These are phyloP conservation scores for Cryptococcus hybrid DNA, from an alignment of 1,284 basidiomycete genomes.

Conservation along the genomic window DNA sequence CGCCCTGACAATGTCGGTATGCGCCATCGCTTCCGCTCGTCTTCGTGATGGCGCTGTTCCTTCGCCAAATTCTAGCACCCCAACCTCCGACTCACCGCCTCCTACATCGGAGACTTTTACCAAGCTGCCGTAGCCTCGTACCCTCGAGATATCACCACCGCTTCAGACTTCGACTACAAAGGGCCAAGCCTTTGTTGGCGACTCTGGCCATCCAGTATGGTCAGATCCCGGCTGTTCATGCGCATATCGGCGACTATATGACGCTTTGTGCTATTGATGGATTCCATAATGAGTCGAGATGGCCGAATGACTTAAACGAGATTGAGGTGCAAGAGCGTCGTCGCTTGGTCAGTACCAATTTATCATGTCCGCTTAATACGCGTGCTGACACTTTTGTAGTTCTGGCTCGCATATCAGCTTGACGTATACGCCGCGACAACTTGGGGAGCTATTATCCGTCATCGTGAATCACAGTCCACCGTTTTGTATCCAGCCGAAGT, in stretches of 20 bases:
- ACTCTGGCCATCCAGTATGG: slow-evolving; percentile 36
- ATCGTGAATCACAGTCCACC: slow-evolving; percentile 41
- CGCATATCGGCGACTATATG: slow-evolving; percentile 37
- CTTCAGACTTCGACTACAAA: slow-evolving; percentile 24
- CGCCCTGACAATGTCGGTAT: slow-evolving; percentile 37
- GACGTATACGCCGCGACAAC: slow-evolving; percentile 44
- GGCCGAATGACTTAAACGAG: slow-evolving; percentile 34
- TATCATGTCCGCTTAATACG: background rate
- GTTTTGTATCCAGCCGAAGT: slow-evolving; percentile 46
- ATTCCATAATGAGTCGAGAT: slow-evolving; percentile 41
- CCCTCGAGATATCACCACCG: slow-evolving; percentile 20
- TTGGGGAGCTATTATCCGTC: slow-evolving; percentile 38
- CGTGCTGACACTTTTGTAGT: slow-evolving; percentile 18
- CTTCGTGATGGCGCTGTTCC: slow-evolving; percentile 37
- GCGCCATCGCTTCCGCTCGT: slow-evolving; percentile 40
- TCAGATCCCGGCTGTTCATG: slow-evolving; percentile 20
- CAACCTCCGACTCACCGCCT: background rate
- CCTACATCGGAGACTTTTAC: slow-evolving; percentile 21
- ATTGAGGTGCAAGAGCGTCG: slow-evolving; percentile 43
- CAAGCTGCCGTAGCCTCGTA: slow-evolving; percentile 19
- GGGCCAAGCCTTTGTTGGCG: slow-evolving; percentile 26
- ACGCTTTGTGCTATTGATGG: slow-evolving; percentile 38
- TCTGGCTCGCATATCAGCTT: slow-evolving; percentile 44
- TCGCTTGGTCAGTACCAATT: slow-evolving; percentile 30
- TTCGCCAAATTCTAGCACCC: background rate